Evolutionary conservation across 768 basidiomycete species (phyloP), one percentile per base, ranked within the genome.

Genomic region (Russula sp.): DNA sequence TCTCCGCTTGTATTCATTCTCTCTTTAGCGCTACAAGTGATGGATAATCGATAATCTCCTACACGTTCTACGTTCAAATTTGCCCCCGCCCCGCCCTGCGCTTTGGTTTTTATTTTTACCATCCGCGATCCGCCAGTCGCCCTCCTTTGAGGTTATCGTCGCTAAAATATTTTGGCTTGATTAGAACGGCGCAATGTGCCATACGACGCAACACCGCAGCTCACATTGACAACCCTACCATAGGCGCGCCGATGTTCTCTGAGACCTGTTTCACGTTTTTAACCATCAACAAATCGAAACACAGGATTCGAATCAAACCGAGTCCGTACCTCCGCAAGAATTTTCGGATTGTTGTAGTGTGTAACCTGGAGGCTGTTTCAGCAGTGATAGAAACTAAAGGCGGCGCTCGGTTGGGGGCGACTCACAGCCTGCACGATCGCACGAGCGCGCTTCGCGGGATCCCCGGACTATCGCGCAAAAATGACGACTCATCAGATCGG

Each of bases 351-450:
- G 78, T 98, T 93, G 82, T 87, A 89, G 80, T 99, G 96, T 1
- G 96, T 98, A 14, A 89, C 87, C 88, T 89, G 60, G 40, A 10
- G 28, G n/a, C 49, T 50, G 59, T n/a, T 57, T 65, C 40, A 61
- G 55, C 40, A 61, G 55, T 42, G 63, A 64, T 38, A 63, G 69
- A 16, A 62, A 40, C 46, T 13, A 61, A 32, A 28, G 40, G 55
- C 26, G 26, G 24, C 32, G 59, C 58, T 62, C 46, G 18, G 24
- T 20, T 57, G 8, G 40, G 59, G 28, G n/a, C n/a, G n/a, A 62
- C 77, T 70, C 71, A 95, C 94, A 46, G 97, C 92, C 78, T 98
- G 94, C 28, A 99, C 97, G 70, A 98, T 95, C 9, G 97, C 95
- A 56, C 87, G 86, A 7, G 97, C 97, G 56, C 94, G 86, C 75